Evolutionary conservation across 2,329 filamentous ascomycete genomes (phyloP), one percentile per base, ranked within the genome.

Genomic region (Sporothrix protearum): DNA sequence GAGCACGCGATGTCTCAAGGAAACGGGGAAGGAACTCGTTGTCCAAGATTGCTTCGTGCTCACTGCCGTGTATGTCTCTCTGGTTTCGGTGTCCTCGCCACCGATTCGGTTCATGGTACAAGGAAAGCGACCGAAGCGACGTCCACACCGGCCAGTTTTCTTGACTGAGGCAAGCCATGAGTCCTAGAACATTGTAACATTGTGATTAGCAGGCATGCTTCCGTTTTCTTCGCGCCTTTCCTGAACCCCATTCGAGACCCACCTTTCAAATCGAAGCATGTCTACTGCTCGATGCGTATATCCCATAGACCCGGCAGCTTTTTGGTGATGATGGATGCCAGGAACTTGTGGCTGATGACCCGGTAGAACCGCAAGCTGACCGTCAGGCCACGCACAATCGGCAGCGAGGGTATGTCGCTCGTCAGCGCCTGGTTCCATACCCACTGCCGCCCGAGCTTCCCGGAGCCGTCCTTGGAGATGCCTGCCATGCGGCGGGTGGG

Each of bases 211-310:
- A n/a, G n/a, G n/a, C n/a, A n/a, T n/a, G 55, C 30, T 14, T 39
- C 22, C 53, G 33, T 25, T 4, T 55, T 55, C 22, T 8, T 36
- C 2, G 14, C 8, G 33, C 33, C 33, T 36, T 36, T 4, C 14
- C 42, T 14, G 14, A 3, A 4, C 14, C 42, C 42, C 14, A 16
- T n/a, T 14, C 9, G 3, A n/a, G 10, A 59, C 55, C n/a, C 14
- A 63, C 59, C 59, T 63, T 63, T 42, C 10, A 63, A 12, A 28
- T 42, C 36, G 59, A 42, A n/a, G 19, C n/a, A 42, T 16, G 19
- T 25, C 59, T 12, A 63, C 36, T 63, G 59, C 59, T 63, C 59
- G n/a, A 63, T 25, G n/a, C 36, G 36, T 42, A 63, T 63, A 8
- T 63, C 33, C 19, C n/a, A 22, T 7, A 63, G 59, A 10, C 28